Percentiles rank a stretch among this genome's conserved stretches.
phyloP scores from a whole-genome alignment of 768 basidiomycete species.

The Panaeolus cyanescens region DNA sequence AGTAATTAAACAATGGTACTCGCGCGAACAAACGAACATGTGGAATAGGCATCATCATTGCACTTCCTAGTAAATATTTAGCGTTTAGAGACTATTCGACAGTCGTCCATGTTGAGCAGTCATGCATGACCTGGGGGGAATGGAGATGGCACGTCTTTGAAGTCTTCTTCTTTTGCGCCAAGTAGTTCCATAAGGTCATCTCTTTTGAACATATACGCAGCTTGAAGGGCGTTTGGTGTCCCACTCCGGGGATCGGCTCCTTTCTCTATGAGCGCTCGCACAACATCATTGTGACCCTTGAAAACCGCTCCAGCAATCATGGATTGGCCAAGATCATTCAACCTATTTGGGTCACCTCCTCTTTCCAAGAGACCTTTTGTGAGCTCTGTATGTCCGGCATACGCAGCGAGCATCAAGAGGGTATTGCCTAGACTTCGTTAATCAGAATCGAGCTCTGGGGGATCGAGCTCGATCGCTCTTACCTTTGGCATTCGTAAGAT shows the following conservation, averaged over 20 bases:
- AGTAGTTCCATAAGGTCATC: constrained; percentile 55
- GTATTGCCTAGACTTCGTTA: constrained; percentile 62
- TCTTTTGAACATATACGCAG: constrained; percentile 68
- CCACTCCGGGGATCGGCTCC: constrained; percentile 70
- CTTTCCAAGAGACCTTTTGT: constrained; percentile 52
- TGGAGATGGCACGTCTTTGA: constrained; percentile 37
- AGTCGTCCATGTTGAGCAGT: not conserved
- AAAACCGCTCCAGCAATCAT: constrained; percentile 80
- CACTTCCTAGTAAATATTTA: not conserved
- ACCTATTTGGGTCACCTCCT: constrained; percentile 65
- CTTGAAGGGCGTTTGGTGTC: constrained; percentile 67
- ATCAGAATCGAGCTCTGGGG: not conserved
- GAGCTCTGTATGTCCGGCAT: constrained; percentile 63
- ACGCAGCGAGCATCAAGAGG: constrained; percentile 77
- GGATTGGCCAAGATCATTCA: constrained; percentile 74
- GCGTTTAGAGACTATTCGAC: not conserved
- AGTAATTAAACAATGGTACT: not conserved
- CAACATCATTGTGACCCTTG: constrained; percentile 68
- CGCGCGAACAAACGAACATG: not conserved
- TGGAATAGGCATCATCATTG: not conserved
- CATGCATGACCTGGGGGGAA: constrained; percentile 13
- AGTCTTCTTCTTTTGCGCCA: constrained; percentile 61
- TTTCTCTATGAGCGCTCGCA: constrained; percentile 51
- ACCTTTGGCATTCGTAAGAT: constrained; percentile 76
- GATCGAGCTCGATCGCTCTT: not conserved